phyloP scores from a whole-genome alignment of 2,329 filamentous ascomycete species.

The Venturia asperata region DNA sequence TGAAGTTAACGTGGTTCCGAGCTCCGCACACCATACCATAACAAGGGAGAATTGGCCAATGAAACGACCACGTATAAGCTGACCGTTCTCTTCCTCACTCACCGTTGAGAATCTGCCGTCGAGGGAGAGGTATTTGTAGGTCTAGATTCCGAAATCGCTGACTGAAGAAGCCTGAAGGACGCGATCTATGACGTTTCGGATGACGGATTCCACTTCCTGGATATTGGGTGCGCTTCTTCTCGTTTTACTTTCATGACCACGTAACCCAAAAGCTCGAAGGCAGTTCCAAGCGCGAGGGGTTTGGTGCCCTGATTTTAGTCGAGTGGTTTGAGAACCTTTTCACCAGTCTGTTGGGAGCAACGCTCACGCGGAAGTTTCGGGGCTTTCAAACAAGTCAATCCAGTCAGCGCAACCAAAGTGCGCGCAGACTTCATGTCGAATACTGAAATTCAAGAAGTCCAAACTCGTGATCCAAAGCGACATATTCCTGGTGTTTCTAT shows the following conservation, averaged over 20 bases:
- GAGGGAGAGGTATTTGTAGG: neutral
- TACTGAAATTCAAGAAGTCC: no score
- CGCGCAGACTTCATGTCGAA: no score
- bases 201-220: conserved; percentile 22
- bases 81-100: neutral
- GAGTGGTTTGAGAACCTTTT: conserved; percentile 57
- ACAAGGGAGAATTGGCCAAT: neutral
- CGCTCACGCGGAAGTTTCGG: conserved; percentile 48
- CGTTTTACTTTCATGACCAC: conserved; percentile 48
- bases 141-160: neutral
- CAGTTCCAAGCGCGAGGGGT: conserved; percentile 53
- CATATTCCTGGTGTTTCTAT: no score
- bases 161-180: neutral
- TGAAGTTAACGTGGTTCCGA: neutral
- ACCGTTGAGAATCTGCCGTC: neutral
- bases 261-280: conserved; percentile 62
- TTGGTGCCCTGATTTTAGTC: conserved; percentile 56
- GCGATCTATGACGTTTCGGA: conserved; percentile 1
- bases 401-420: no score
- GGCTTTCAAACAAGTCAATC: no score
- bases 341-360: conserved; percentile 59
- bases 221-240: conserved; percentile 43
- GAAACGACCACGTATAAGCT: neutral
- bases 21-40: neutral
- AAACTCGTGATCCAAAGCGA: no score